Conservation (phyloP, 1,139 yeast genomes). For the Magnusiomyces ingens region DNA sequence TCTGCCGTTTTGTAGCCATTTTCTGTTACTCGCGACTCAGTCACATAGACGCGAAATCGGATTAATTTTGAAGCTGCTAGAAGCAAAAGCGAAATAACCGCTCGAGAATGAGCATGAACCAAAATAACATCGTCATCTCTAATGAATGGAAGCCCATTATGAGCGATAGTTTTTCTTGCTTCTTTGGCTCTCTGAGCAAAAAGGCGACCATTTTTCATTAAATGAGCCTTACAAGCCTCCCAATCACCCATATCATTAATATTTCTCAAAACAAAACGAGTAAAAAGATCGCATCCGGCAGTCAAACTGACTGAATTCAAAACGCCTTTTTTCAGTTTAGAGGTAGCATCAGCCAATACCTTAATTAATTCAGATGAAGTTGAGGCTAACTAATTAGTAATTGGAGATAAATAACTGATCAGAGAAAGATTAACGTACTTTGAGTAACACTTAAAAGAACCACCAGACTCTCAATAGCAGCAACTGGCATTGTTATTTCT, state of each 20-base stretch:
- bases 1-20: constrained; percentile 76
- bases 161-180: constrained; percentile 81
- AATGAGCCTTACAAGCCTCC: constrained; percentile 86
- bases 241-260: constrained; percentile 83
- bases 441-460: constrained; percentile 73
- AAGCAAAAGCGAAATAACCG: constrained; percentile 67
- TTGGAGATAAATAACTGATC: background rate
- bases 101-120: constrained; percentile 90
- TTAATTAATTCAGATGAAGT: constrained; percentile 91
- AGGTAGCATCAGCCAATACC: constrained; percentile 68
- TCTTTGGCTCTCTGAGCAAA: constrained; percentile 90
- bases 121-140: constrained; percentile 86
- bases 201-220: constrained; percentile 88
- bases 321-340: constrained; percentile 66
- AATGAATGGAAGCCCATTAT: constrained; percentile 79
- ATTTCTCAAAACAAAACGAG: constrained; percentile 85
- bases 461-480: constrained; percentile 92
- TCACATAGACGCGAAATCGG: constrained; percentile 83
- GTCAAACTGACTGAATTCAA: constrained; percentile 86
- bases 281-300: constrained; percentile 96
- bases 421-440: constrained; percentile 33
- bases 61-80: constrained; percentile 69
- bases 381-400: constrained; percentile 38
- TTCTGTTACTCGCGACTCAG: constrained; percentile 85
- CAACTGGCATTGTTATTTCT: constrained; percentile 98